A percentile compares a stretch with the other conserved stretches of the same genome.
These are phyloP conservation scores for Colletotrichum sp. DNA, from an alignment of 2,329 filamentous ascomycete genomes.

Conservation along the genomic window DNA sequence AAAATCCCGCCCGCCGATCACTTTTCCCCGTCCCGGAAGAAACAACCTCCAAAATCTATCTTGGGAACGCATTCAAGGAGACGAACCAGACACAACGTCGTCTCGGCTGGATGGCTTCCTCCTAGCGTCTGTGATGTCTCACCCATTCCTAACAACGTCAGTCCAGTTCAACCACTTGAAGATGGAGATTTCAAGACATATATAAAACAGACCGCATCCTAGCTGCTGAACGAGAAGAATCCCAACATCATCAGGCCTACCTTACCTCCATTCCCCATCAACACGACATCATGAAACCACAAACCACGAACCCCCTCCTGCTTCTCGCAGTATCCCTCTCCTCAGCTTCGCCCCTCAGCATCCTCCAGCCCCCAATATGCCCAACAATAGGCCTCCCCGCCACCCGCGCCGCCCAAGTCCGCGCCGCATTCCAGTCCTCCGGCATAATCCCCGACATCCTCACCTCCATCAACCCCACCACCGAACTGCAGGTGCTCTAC, in stretches of 20 bases:
- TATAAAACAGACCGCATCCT: no score
- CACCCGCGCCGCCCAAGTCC: neutral
- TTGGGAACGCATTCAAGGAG: neutral
- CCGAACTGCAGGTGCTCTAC: neutral
- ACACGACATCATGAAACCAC: neutral
- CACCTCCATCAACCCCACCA: neutral
- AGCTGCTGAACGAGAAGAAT: no score
- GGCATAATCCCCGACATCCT: neutral
- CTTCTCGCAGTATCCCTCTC: neutral
- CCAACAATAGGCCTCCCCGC: neutral
- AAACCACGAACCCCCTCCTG: no score
- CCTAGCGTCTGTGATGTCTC: accelerated
- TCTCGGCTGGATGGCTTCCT: neutral
- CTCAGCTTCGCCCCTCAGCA: neutral
- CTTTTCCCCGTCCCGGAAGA: neutral
- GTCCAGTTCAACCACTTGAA: neutral
- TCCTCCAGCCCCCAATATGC: neutral
- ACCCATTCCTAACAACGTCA: accelerated
- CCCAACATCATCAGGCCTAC: no score
- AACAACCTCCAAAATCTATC: neutral
- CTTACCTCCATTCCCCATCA: no score
- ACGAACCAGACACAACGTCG: neutral
- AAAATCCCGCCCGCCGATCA: neutral
- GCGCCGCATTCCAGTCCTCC: neutral
- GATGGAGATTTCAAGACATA: no score